Evolutionary conservation across 306 rosid species (phyloP).

Genomic region (Inga leiocalycina): DNA sequence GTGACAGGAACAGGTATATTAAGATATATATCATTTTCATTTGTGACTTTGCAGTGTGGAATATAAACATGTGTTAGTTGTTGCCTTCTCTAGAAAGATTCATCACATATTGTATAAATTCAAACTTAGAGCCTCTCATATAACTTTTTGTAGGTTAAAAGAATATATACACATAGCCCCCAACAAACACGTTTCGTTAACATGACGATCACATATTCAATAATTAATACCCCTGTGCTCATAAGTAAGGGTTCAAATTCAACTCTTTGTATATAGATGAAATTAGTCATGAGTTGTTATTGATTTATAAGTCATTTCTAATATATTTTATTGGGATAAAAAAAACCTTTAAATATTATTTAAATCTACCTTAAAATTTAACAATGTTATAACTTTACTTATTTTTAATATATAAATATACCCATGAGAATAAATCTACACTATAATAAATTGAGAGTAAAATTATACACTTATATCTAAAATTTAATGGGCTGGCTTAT

Average conservation of each 20-base stretch:
- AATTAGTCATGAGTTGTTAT: too few species aligned
- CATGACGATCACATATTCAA: background rate
- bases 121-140: background rate
- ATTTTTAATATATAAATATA: too few species aligned
- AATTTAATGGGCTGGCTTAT: too few species aligned
- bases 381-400: too few species aligned
- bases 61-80: background rate
- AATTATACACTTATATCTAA: too few species aligned
- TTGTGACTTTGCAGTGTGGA: background rate
- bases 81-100: slow-evolving; percentile 27
- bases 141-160: background rate
- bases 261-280: background rate
- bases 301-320: too few species aligned
- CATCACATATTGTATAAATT: slow-evolving; percentile 1
- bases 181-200: background rate
- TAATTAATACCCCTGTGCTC: background rate
- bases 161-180: background rate
- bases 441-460: too few species aligned
- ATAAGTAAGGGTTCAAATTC: background rate
- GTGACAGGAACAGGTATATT: background rate
- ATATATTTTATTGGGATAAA: too few species aligned
- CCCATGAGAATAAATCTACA: too few species aligned
- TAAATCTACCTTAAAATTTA: too few species aligned
- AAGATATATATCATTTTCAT: background rate
- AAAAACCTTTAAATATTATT: too few species aligned